Percentiles rank a stretch among this genome's conserved stretches.
phyloP scores from a whole-genome alignment of 768 basidiomycete species.

The Cyclocybe cylindracea region DNA sequence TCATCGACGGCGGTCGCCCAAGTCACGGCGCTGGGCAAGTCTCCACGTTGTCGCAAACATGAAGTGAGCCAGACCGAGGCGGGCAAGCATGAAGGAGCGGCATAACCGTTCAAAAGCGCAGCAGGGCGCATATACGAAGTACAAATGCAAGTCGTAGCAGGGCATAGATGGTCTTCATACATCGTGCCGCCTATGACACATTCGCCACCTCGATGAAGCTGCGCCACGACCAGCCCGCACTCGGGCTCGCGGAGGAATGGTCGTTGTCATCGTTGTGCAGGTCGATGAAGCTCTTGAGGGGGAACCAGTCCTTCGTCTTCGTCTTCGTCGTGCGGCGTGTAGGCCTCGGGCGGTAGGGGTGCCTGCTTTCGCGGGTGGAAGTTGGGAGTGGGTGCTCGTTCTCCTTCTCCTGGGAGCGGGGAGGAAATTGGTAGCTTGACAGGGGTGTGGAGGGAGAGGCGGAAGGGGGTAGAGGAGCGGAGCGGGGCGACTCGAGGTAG shows the following conservation, averaged over 20 bases:
- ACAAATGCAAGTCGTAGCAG: neutral
- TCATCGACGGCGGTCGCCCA: no score
- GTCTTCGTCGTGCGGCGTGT: no score
- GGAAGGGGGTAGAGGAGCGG: conserved; percentile 18
- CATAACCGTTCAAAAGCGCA: neutral
- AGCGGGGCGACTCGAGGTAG: conserved; percentile 15
- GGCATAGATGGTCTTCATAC: neutral
- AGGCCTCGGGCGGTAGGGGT: neutral
- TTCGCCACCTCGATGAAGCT: conserved; percentile 62
- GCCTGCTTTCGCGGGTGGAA: neutral
- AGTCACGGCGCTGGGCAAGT: no score
- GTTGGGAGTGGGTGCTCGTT: no score
- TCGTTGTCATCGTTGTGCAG: conserved; percentile 45
- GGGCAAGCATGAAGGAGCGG: no score
- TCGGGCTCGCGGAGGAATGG: conserved; percentile 1
- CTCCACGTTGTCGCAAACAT: no score
- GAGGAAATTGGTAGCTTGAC: conserved; percentile 6
- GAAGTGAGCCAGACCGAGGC: no score
- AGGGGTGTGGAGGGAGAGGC: conserved; percentile 10
- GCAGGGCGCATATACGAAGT: neutral
- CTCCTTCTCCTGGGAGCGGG: neutral
- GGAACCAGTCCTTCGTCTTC: conserved; percentile 49
- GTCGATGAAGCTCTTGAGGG: conserved; percentile 67
- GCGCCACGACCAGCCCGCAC: conserved; percentile 55
- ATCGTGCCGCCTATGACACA: conserved; percentile 23